Evolutionary conservation across 164 flowering plant species (phyloP), one percentile per base, ranked within the genome.

Genomic region (Umbellularia californica): DNA sequence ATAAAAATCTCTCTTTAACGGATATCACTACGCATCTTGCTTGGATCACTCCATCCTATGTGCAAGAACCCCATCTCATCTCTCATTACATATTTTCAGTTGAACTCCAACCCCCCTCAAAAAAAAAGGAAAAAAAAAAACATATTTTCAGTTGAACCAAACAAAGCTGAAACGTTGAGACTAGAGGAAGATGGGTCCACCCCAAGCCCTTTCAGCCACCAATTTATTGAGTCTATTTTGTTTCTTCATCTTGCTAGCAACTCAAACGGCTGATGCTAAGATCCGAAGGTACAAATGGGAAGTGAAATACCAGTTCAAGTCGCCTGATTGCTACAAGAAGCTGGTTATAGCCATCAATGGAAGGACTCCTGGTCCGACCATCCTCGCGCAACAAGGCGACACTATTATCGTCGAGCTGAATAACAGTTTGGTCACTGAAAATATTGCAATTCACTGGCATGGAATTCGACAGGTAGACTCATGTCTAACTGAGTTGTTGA

Each of bases 401-500:
- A 95, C 98, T 12, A 65, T 95, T 52, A 68, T 89, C 13, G 94
- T 95, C 0, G 89, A 95, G 80, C 88, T 95, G 27, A 91, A 74
- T 41, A 95, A 95, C 86, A 83, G 83, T 68, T 73, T 95, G 81
- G n/a, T 82, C 5, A 89, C 95, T 0, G 98, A 95, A 75, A 89
- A 90, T 58, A 79, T 87, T n/a, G 94, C 95, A 1, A 88, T 95
- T 68, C 98, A 95, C 65, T 93, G 98, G 98, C 98, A 95, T 78
- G 98, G 98, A 14, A 93, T 94, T 68, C 83, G 97, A 64, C 98
- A 94, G 93, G 97, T 90, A 69, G 7, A 1, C 9, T 19, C 28
- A 64, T 22, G 25, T 10, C 62, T 58, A 58, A 33, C 62, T 58
- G 10, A 58, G 4, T 14, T 58, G 1, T 58, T 14, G n/a, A 58